A percentile compares a stretch with the other conserved stretches of the same genome.
Conservation (phyloP, 345 rosid genomes). For the Hibiscus tridactylites region DNA sequence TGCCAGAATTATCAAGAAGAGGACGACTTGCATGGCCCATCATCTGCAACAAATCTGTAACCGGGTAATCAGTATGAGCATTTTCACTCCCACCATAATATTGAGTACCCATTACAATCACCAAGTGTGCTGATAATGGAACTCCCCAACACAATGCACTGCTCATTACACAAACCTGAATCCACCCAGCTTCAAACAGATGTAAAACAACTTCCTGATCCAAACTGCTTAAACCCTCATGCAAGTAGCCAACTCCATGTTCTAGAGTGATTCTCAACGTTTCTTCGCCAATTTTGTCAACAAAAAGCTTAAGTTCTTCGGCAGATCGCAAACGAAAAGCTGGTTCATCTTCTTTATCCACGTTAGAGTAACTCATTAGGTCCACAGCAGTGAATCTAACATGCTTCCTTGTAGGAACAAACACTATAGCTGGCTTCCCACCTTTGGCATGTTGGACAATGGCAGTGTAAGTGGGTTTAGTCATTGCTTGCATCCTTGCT, state of each 20-base stretch:
- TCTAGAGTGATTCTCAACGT: slow-evolving; percentile 55
- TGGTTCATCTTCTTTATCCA: slow-evolving; percentile 48
- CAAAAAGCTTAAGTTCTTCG: slow-evolving; percentile 57
- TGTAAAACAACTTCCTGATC: slow-evolving; percentile 81
- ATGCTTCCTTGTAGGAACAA: slow-evolving; percentile 89
- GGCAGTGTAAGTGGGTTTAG: slow-evolving; percentile 79
- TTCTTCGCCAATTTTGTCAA: slow-evolving; percentile 50
- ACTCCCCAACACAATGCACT: slow-evolving; percentile 88
- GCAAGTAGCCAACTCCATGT: slow-evolving; percentile 83
- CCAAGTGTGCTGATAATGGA: slow-evolving; percentile 73
- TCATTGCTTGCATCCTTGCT: slow-evolving; percentile 97
- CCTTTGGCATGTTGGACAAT: slow-evolving; percentile 75
- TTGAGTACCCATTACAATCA: slow-evolving; percentile 93
- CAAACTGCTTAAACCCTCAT: slow-evolving; percentile 70
- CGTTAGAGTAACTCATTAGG: slow-evolving; percentile 73
- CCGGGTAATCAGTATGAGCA: slow-evolving; percentile 79
- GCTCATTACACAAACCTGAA: slow-evolving; percentile 93
- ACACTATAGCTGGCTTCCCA: slow-evolving; percentile 73
- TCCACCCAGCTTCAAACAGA: slow-evolving; percentile 78
- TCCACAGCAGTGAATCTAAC: slow-evolving; percentile 81
- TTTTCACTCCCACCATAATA: slow-evolving; percentile 85
- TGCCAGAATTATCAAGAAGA: slow-evolving; percentile 63
- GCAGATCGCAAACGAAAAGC: slow-evolving; percentile 45
- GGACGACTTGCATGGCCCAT: slow-evolving; percentile 95
- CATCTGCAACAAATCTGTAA: slow-evolving; percentile 88